phyloP scores from a whole-genome alignment of 768 basidiomycete genomes.

The Leccinum rimulosum region DNA sequence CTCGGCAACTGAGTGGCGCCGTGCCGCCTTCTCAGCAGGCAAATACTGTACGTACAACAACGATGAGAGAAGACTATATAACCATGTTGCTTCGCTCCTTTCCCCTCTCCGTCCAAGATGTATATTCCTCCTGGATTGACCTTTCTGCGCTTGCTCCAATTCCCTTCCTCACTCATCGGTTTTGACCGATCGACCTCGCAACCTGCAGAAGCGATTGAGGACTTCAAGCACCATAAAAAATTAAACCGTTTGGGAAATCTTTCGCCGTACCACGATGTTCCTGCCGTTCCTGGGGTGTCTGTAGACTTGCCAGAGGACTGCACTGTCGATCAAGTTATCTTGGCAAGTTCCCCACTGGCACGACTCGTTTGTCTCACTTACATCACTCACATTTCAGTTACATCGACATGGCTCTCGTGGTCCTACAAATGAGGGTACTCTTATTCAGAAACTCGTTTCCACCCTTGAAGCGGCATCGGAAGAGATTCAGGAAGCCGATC shows the following conservation, averaged over 20 bases:
- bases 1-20: no score
- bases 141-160: constrained; percentile 15
- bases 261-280: constrained; percentile 37
- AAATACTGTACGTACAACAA: no score
- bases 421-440: constrained; percentile 27
- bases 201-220: neutral
- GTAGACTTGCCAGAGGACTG: constrained; percentile 38
- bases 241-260: constrained; percentile 33
- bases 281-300: constrained; percentile 26
- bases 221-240: neutral
- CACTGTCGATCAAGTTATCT: constrained; percentile 38
- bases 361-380: neutral
- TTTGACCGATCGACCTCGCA: neutral
- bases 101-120: constrained; percentile 4
- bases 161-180: constrained; percentile 4
- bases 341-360: constrained; percentile 25
- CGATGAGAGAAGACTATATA: neutral
- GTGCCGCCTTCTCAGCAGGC: no score
- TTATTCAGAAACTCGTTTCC: constrained; percentile 31
- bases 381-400: constrained; percentile 27
- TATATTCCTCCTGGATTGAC: constrained; percentile 14
- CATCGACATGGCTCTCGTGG: constrained; percentile 42
- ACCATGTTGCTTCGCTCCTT: neutral
- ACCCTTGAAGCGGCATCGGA: constrained; percentile 27
- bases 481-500: constrained; percentile 25